These are phyloP conservation scores for Trichomonas gallinae DNA, from an alignment of 208 protist species.

Conservation along the genomic window DNA sequence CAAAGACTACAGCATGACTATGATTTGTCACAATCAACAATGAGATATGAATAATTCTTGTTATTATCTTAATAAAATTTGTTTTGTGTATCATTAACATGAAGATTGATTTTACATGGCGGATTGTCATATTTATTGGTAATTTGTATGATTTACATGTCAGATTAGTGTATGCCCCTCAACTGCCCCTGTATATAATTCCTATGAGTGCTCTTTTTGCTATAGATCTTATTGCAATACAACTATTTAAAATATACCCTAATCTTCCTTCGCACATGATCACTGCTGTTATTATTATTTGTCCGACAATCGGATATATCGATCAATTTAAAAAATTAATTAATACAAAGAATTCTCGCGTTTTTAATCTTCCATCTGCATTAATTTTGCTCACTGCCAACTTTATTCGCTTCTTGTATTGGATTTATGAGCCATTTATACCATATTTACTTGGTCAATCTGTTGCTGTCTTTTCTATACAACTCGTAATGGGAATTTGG, in stretches of 20 bases:
- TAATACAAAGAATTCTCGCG: neutral
- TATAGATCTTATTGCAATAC: neutral
- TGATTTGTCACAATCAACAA: neutral
- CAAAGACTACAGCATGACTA: neutral
- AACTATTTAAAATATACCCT: neutral
- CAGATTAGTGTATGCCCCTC: too few relatives aligned
- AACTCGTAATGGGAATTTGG: neutral
- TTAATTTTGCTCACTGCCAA: neutral
- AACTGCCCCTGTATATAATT: too few relatives aligned
- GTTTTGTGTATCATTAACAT: too few relatives aligned
- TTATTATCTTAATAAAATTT: neutral
- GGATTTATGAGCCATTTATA: neutral
- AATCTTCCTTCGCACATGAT: neutral
- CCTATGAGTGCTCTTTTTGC: neutral
- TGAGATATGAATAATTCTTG: neutral
- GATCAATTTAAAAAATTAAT: neutral
- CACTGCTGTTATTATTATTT: neutral
- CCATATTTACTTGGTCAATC: constrained; percentile 1
- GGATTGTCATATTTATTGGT: too few relatives aligned
- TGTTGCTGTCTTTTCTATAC: neutral
- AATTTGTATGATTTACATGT: too few relatives aligned
- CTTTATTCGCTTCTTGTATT: neutral
- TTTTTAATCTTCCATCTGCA: neutral
- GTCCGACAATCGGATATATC: neutral
- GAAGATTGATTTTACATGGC: too few relatives aligned